phyloP scores from a whole-genome alignment of 805 yeast genomes.

The Tetrapisispora taiwanensis region DNA sequence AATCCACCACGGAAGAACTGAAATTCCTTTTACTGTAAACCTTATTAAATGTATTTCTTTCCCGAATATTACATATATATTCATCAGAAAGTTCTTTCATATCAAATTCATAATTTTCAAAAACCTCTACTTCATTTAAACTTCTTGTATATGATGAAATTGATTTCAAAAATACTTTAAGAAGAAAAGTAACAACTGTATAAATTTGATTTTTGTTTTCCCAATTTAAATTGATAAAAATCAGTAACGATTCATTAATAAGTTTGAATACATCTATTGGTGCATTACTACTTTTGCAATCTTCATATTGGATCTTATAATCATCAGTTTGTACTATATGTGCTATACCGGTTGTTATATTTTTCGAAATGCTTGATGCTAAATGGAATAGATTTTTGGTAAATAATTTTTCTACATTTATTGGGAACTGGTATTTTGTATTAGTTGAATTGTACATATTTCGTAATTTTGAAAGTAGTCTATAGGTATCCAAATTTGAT shows the following conservation, averaged over 20 bases:
- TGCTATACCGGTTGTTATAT: slow-evolving; percentile 39
- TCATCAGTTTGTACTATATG: slow-evolving; percentile 50
- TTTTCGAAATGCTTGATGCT: slow-evolving; percentile 36
- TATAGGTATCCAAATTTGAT: slow-evolving; percentile 51
- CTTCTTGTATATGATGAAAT: slow-evolving; percentile 43
- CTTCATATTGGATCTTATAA: slow-evolving; percentile 43
- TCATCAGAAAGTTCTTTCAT: too few relatives aligned
- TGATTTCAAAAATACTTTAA: slow-evolving; percentile 55
- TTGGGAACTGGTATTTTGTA: slow-evolving; percentile 34
- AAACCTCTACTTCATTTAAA: too few relatives aligned
- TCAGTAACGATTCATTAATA: slow-evolving; percentile 44
- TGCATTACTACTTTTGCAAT: slow-evolving; percentile 43
- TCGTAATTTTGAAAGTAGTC: slow-evolving; percentile 42
- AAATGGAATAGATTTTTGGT: slow-evolving; percentile 36
- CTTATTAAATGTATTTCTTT: too few relatives aligned
- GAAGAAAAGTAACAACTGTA: slow-evolving; percentile 45
- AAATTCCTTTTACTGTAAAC: too few relatives aligned
- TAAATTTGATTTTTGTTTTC: slow-evolving; percentile 52
- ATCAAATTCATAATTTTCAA: too few relatives aligned
- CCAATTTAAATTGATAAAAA: slow-evolving; percentile 62
- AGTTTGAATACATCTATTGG: slow-evolving; percentile 59
- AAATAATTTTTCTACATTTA: slow-evolving; percentile 49
- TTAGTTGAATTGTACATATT: slow-evolving; percentile 41
- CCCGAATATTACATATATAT: too few relatives aligned
- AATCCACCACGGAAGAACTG: slow-evolving; percentile 30